phyloP scores from a whole-genome alignment of 2,329 filamentous ascomycete genomes.

The Leptographium radiaticola region DNA sequence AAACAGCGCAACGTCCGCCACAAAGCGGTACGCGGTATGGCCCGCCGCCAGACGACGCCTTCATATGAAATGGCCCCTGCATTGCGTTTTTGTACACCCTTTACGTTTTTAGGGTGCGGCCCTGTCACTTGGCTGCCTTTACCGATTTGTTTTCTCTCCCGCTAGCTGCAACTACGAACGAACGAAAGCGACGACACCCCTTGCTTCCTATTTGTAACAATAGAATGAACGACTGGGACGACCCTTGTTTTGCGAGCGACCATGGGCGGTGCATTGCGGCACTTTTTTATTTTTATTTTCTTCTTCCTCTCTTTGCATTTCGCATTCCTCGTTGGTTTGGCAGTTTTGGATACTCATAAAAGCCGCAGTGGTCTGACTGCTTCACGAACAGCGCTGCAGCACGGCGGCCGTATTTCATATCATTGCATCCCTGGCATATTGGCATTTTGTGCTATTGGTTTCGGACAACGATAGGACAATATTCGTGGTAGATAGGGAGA shows the following conservation, averaged over 20 bases:
- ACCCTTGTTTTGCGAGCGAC: neutral
- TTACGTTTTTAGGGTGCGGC: neutral
- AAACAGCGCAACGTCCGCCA: constrained; percentile 6
- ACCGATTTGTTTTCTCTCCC: neutral
- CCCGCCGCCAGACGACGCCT: constrained; percentile 13
- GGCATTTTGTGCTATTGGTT: neutral
- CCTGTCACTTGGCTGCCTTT: neutral
- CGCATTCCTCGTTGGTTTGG: no score
- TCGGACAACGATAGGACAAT: neutral
- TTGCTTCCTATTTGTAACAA: neutral
- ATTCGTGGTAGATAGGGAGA: neutral
- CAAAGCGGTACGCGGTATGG: constrained; percentile 5
- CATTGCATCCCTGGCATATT: neutral
- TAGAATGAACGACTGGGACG: neutral
- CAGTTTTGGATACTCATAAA: no score
- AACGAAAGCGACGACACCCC: neutral
- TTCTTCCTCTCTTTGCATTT: no score
- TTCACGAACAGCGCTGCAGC: no score
- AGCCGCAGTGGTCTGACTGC: no score
- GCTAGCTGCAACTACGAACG: neutral
- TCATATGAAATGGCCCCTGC: constrained; percentile 11
- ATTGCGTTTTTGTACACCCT: no score
- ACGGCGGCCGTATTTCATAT: neutral
- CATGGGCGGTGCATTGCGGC: no score
- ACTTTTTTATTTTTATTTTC: no score